phyloP scores from a whole-genome alignment of 768 basidiomycete species.

The Suillus brevipes region DNA sequence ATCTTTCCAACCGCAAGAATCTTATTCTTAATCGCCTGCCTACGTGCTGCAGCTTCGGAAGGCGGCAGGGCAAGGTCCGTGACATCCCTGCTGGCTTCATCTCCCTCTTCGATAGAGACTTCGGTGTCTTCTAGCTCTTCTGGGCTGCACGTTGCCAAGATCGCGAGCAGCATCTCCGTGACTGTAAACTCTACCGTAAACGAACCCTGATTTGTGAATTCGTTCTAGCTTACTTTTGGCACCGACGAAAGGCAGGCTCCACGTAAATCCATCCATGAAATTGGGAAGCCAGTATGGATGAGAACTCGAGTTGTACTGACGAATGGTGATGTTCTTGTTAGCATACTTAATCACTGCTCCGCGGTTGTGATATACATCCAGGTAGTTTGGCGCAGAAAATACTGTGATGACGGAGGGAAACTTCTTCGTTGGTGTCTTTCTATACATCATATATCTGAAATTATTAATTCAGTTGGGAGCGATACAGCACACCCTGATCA shows the following conservation, averaged over 20 bases:
- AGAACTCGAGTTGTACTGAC: constrained; percentile 77
- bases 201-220: neutral
- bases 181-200: constrained; percentile 47
- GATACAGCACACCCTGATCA: neutral
- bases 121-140: constrained; percentile 82
- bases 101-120: constrained; percentile 39
- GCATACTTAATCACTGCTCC: constrained; percentile 97
- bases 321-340: constrained; percentile 95
- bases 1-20: constrained; percentile 90
- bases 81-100: constrained; percentile 31
- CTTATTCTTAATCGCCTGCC: constrained; percentile 88
- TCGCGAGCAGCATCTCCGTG: constrained; percentile 95
- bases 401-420: constrained; percentile 98
- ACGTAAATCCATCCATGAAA: constrained; percentile 98
- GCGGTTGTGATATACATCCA: constrained; percentile 96
- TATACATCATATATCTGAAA: constrained; percentile 85
- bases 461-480: neutral
- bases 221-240: constrained; percentile 76
- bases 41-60: constrained; percentile 49
- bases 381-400: constrained; percentile 96
- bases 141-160: constrained; percentile 89
- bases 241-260: constrained; percentile 97
- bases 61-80: constrained; percentile 35
- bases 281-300: constrained; percentile 98
- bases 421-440: constrained; percentile 91